Percentiles rank a stretch among this genome's conserved stretches.
Conservation (phyloP, 805 yeast species). For the Candida sanyiensis region DNA sequence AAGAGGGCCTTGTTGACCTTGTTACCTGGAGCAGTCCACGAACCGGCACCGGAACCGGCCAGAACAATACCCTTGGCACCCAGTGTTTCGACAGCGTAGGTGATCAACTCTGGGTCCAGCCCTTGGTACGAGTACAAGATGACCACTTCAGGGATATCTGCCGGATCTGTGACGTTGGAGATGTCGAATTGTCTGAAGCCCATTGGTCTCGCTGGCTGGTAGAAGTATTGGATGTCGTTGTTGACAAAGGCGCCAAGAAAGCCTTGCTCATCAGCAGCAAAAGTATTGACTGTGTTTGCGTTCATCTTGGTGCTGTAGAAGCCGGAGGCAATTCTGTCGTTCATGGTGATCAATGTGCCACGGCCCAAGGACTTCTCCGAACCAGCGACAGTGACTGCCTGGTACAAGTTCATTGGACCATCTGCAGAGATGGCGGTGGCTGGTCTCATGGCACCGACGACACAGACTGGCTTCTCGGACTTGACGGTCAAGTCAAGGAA, state of each 20-base stretch:
- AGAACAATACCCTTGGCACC: conserved; percentile 49
- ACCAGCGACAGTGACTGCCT: conserved; percentile 59
- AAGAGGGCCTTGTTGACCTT: conserved; percentile 37
- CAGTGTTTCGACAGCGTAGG: conserved; percentile 37
- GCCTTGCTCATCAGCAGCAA: conserved; percentile 62
- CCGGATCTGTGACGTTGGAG: conserved; percentile 19
- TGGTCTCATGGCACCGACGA: conserved; percentile 64
- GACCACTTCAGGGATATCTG: conserved; percentile 36
- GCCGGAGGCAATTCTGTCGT: conserved; percentile 64
- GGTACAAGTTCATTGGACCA: conserved; percentile 68
- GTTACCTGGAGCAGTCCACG: conserved; percentile 37
- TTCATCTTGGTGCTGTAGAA: conserved; percentile 62
- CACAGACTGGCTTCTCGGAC: conserved; percentile 30
- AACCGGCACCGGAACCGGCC: conserved; percentile 70
- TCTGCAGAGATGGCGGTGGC: conserved; percentile 64
- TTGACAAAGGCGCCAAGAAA: conserved; percentile 63
- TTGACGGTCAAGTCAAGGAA: conserved; percentile 47
- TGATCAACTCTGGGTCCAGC: conserved; percentile 41
- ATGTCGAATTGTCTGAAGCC: conserved; percentile 30
- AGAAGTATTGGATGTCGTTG: conserved; percentile 56
- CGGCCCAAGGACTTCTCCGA: conserved; percentile 44
- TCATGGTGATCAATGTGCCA: conserved; percentile 58
- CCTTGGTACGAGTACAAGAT: conserved; percentile 61
- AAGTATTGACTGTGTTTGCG: conserved; percentile 63
- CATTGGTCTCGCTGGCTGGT: conserved; percentile 50